These are phyloP conservation scores for Xylaria sp. DNA, from an alignment of 2,329 filamentous ascomycete species.

Conservation along the genomic window DNA sequence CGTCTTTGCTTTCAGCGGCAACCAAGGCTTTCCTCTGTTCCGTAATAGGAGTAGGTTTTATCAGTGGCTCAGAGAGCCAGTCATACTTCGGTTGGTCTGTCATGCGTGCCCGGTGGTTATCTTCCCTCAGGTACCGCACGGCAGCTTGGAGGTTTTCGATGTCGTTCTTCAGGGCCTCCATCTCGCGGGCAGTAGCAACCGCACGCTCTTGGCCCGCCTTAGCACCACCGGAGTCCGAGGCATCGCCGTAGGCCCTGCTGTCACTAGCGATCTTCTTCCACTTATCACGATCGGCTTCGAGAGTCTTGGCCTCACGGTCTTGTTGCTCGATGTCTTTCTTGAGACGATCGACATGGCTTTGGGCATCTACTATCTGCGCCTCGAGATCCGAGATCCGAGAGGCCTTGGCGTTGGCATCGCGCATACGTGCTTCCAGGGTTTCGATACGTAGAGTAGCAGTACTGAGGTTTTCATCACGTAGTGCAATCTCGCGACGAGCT, in stretches of 20 bases:
- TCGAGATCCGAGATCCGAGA: constrained; percentile 75
- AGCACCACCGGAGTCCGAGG: constrained; percentile 56
- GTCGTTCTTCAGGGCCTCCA: constrained; percentile 77
- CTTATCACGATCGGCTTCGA: constrained; percentile 74
- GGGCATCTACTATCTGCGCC: constrained; percentile 64
- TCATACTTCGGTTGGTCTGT: constrained; percentile 66
- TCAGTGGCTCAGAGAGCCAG: constrained; percentile 74
- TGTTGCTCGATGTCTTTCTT: constrained; percentile 74
- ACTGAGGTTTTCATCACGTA: constrained; percentile 84
- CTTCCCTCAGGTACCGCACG: constrained; percentile 74
- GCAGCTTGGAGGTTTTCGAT: constrained; percentile 72
- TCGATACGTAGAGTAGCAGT: constrained; percentile 93
- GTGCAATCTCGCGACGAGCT: constrained; percentile 75
- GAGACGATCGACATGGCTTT: constrained; percentile 63
- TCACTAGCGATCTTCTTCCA: constrained; percentile 78
- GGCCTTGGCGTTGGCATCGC: constrained; percentile 82
- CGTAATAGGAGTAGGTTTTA: constrained; percentile 60
- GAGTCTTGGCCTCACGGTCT: constrained; percentile 71
- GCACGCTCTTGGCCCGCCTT: constrained; percentile 73
- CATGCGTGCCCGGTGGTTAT: constrained; percentile 71
- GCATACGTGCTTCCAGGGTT: constrained; percentile 87
- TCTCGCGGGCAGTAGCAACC: constrained; percentile 76
- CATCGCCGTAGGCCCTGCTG: constrained; percentile 65
- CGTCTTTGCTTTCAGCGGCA: constrained; percentile 70
- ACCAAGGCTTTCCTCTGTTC: constrained; percentile 71